A percentile compares a stretch with the other conserved stretches of the same genome.
Conservation (phyloP, 768 basidiomycete species). For the Termitomyces sp. region DNA sequence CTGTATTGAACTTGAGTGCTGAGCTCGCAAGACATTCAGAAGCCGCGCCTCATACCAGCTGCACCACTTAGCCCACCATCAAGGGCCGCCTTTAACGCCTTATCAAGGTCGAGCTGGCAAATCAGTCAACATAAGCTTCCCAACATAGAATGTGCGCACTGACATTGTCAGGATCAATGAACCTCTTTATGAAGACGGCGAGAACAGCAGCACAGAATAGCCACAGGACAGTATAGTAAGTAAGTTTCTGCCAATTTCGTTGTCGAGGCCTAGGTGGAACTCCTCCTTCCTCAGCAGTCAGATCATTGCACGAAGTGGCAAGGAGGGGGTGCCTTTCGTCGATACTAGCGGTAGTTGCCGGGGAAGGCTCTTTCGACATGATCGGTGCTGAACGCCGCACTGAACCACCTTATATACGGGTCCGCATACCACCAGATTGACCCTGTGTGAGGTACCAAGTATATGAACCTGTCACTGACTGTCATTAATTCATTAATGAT, state of each 20-base stretch:
- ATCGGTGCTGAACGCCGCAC: not conserved
- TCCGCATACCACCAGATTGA: no score
- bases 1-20: constrained; percentile 38
- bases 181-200: constrained; percentile 62
- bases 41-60: constrained; percentile 46
- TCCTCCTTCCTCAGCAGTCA: not conserved
- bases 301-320: not conserved
- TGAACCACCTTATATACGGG: not conserved
- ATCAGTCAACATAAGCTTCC: not conserved
- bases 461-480: no score
- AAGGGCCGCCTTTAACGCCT: constrained; percentile 76
- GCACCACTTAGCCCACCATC: constrained; percentile 92
- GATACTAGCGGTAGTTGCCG: no score
- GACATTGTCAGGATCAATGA: constrained; percentile 65
- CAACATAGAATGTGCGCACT: constrained; percentile 41
- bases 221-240: constrained; percentile 31
- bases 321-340: not conserved
- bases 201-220: constrained; percentile 37
- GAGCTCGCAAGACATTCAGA: not conserved
- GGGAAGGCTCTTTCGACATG: not conserved
- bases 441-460: no score
- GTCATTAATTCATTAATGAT: no score
- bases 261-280: not conserved
- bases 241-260: constrained; percentile 22
- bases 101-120: constrained; percentile 72